Base-by-base conservation (phyloP, 306 rosid species). In the Cicer judaicum region DNA sequence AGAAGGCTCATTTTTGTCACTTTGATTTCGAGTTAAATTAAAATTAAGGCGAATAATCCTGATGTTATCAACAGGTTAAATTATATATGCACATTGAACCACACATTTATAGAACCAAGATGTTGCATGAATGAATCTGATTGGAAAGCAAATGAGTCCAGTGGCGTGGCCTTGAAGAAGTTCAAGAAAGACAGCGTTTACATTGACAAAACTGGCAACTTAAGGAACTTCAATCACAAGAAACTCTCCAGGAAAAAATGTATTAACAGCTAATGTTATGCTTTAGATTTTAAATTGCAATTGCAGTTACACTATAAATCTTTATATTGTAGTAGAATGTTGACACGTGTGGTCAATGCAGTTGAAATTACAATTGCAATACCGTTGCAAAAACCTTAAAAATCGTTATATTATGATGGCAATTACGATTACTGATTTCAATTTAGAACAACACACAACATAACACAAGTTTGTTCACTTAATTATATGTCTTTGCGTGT, bases 231-330 rank as follows among this genome's bases (percentile, higher is more conserved):
- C 84, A 72, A 91, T 78, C 87, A 68, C 83, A 94, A 91, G 88
- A 91, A 87, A 83, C 65, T 89, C 79, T 94, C 97, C 7, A 87
- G 95, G 81, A 90, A 91, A 86, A 84, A 76, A 86, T 85, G 97
- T 90, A 29, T 29, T 29, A 29, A 29, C 36, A 94, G 68, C 38
- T 8, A 16, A 10, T 9, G 24, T 29, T 24, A 24, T 24, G 34
- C 34, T 24, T 24, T 24, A 24, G 34, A 2, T 24, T 24, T 24
- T 24, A 24, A 24, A 24, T 24, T 24, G 34, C 34, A 29, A 0
- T 4, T 29, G 34, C 34, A 24, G 5, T 29, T 29, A 29, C 36
- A 29, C 5, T 29, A 3, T 29, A 29, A 29, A 29, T 0, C 5
- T 29, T 29, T 29, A 29, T 29, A 29, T 29, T 29, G 36, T 24